Evolutionary conservation across 164 flowering plant species (phyloP).

Genomic region (Stephania japonica): DNA sequence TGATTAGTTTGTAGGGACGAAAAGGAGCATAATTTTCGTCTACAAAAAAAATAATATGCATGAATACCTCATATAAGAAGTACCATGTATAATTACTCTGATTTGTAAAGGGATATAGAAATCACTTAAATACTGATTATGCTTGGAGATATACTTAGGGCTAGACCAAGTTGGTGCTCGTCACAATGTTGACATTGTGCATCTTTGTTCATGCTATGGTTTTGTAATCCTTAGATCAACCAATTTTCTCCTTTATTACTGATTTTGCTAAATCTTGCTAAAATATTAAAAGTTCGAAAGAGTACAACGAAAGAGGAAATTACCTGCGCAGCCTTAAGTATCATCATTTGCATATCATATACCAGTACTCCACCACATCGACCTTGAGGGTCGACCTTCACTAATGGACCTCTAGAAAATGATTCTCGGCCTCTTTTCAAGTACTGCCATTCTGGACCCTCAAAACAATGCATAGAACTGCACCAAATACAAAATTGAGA

Average conservation of each 20-base stretch:
- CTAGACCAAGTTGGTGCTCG: not conserved
- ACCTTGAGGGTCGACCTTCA: slow-evolving; percentile 92
- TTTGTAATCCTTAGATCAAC: not conserved
- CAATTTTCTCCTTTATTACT: not conserved
- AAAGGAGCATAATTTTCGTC: not conserved
- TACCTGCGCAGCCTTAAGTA: slow-evolving; percentile 94
- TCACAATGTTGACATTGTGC: not conserved
- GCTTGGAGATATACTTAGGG: not conserved
- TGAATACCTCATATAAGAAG: not conserved
- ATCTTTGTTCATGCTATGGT: not conserved
- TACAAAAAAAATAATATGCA: not conserved
- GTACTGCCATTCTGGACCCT: slow-evolving; percentile 91
- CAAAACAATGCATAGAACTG: slow-evolving; percentile 99
- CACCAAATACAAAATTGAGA: slow-evolving; percentile 1
- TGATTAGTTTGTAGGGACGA: not conserved
- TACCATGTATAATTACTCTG: not conserved
- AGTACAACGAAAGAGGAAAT: slow-evolving; percentile 8
- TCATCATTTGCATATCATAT: slow-evolving; percentile 82
- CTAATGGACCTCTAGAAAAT: slow-evolving; percentile 86
- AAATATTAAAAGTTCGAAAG: not conserved
- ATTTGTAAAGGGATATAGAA: not conserved
- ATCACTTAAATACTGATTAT: not conserved
- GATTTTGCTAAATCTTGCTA: not conserved
- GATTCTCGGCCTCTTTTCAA: slow-evolving; percentile 87
- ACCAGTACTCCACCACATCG: slow-evolving; percentile 88